A percentile compares a stretch with the other conserved stretches of the same genome.
Evolutionary conservation across 2,329 filamentous ascomycete genomes (phyloP).

Genomic region (Colletotrichum falcatum): DNA sequence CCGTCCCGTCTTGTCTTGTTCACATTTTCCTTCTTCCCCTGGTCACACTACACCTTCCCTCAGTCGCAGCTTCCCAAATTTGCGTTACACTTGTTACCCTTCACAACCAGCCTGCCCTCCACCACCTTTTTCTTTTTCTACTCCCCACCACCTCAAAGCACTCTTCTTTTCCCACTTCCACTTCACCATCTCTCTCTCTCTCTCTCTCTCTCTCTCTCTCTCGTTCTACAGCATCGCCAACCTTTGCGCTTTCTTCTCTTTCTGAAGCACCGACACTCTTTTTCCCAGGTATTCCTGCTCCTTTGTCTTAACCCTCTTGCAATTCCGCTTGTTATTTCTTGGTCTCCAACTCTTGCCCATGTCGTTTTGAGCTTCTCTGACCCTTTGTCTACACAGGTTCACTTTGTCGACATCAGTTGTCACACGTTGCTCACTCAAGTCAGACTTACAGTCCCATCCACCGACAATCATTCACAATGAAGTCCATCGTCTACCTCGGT

Average conservation of each 20-base stretch:
- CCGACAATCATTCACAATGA: slow-evolving; percentile 34
- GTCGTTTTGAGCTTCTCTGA: slow-evolving; percentile 3
- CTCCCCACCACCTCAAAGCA: not conserved
- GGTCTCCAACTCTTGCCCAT: too few species aligned
- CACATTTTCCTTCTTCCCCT: slow-evolving; percentile 19
- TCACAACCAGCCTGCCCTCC: slow-evolving; percentile 3
- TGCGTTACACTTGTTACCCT: slow-evolving; percentile 29
- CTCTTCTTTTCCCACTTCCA: slow-evolving; percentile 22
- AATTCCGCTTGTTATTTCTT: not conserved
- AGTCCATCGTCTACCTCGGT: slow-evolving; percentile 30
- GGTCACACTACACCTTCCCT: slow-evolving; percentile 32
- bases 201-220: too few species aligned
- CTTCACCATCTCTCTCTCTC: not conserved
- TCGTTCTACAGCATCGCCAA: not conserved
- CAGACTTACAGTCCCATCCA: slow-evolving; percentile 15
- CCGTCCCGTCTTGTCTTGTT: slow-evolving; percentile 8
- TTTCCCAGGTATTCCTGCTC: slow-evolving; percentile 17
- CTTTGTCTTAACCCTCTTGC: not conserved
- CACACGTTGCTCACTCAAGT: slow-evolving; percentile 15
- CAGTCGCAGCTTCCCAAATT: slow-evolving; percentile 28
- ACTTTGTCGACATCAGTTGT: slow-evolving; percentile 8
- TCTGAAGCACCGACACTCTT: slow-evolving; percentile 11
- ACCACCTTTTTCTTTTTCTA: slow-evolving; percentile 11
- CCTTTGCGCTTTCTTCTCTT: not conserved
- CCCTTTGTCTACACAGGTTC: slow-evolving; percentile 6